phyloP scores from a whole-genome alignment of 148 eudicot genomes.

The Rhododendron ferrugineum region DNA sequence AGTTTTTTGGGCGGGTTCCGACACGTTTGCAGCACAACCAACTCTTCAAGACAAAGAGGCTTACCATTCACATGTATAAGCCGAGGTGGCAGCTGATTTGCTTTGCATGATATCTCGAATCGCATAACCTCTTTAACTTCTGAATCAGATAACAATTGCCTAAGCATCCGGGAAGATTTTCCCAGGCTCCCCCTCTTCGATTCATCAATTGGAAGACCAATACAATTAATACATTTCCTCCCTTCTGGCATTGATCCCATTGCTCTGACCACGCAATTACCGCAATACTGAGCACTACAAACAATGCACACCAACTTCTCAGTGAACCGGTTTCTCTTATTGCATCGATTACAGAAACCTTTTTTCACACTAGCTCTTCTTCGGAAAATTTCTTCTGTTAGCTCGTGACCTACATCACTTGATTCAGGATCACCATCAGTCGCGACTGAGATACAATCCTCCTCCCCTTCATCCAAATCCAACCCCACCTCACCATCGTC shows the following conservation, averaged over 20 bases:
- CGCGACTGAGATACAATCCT: slow-evolving; percentile 21
- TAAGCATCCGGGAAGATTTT: slow-evolving; percentile 51
- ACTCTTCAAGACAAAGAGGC: slow-evolving; percentile 45
- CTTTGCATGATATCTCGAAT: slow-evolving; percentile 45
- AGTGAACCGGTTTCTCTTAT: slow-evolving; percentile 45
- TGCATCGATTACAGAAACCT: slow-evolving; percentile 64
- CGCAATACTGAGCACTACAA: slow-evolving; percentile 70
- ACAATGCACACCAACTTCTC: slow-evolving; percentile 69
- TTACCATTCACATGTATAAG: slow-evolving; percentile 53
- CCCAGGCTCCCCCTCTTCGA: slow-evolving; percentile 59
- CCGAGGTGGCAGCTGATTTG: slow-evolving; percentile 54
- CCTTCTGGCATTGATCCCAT: slow-evolving; percentile 99
- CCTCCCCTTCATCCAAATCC: slow-evolving; percentile 16
- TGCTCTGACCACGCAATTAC: slow-evolving; percentile 55
- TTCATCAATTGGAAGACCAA: slow-evolving; percentile 54
- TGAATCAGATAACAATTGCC: slow-evolving; percentile 28
- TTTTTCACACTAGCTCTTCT: slow-evolving; percentile 39
- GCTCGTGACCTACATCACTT: slow-evolving; percentile 16
- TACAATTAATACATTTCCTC: slow-evolving; percentile 74
- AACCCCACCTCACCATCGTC: slow-evolving; percentile 24
- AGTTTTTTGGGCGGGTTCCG: slow-evolving; percentile 62
- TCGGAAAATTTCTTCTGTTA: slow-evolving; percentile 4
- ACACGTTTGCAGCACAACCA: slow-evolving; percentile 45
- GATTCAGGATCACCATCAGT: slow-evolving; percentile 42
- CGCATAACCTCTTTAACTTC: slow-evolving; percentile 47